Percentiles rank a stretch among this genome's conserved stretches.
Conservation (phyloP, 1,139 yeast genomes). For the Meyerozyma athensensis region DNA sequence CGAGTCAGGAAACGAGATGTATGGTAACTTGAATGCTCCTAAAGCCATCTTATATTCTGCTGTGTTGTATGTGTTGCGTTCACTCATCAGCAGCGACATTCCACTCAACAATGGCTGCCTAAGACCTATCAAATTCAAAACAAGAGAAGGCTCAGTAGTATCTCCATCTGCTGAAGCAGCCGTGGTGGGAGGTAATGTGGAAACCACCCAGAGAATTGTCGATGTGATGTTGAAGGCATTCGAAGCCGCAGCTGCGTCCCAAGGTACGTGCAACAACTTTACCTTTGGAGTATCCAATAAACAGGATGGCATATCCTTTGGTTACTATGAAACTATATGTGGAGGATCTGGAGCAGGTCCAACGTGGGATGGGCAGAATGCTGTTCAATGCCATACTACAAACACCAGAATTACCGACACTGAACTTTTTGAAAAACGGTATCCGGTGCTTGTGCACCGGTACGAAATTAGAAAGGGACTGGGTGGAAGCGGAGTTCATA, state of each 20-base stretch:
- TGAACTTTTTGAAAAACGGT: conserved; percentile 61
- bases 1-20: conserved; percentile 52
- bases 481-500: conserved; percentile 53
- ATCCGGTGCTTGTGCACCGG: conserved; percentile 57
- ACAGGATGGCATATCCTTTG: conserved; percentile 46
- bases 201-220: conserved; percentile 78
- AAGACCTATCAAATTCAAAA: conserved; percentile 58
- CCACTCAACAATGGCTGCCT: conserved; percentile 86
- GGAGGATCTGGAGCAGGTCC: conserved; percentile 71
- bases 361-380: conserved; percentile 57
- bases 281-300: conserved; percentile 56
- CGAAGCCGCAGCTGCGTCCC: conserved; percentile 73
- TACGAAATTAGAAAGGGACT: conserved; percentile 49
- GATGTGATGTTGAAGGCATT: conserved; percentile 77
- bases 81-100: conserved; percentile 70
- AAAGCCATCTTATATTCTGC: conserved; percentile 79
- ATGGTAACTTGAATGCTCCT: conserved; percentile 62
- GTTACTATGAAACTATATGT: conserved; percentile 69
- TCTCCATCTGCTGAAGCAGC: conserved; percentile 76
- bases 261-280: conserved; percentile 70
- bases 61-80: conserved; percentile 69
- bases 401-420: conserved; percentile 69
- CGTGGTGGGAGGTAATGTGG: conserved; percentile 87
- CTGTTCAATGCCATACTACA: conserved; percentile 69
- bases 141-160: conserved; percentile 66